Conservation (phyloP, 176 grass and related monocot species). For the Leersia perrieri region DNA sequence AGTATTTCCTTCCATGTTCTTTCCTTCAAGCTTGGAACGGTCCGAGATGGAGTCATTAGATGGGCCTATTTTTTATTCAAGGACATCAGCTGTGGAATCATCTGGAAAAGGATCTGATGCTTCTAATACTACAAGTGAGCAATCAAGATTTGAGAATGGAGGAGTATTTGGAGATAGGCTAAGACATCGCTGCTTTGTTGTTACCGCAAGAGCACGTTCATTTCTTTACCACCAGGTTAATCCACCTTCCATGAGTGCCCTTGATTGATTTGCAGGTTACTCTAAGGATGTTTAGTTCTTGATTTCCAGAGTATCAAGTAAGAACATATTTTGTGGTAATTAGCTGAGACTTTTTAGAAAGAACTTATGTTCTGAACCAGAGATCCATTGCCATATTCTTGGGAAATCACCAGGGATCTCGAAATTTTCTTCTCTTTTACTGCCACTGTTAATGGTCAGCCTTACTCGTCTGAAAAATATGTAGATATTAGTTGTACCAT, state of each 20-base stretch:
- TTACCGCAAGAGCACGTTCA: constrained; percentile 81
- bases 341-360: not conserved
- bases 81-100: constrained; percentile 39
- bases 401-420: not conserved
- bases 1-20: constrained; percentile 76
- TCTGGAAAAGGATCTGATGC: constrained; percentile 41
- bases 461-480: not conserved
- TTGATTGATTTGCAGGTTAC: constrained; percentile 3
- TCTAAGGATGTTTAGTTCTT: not conserved
- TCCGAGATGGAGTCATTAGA: constrained; percentile 59
- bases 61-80: constrained; percentile 56
- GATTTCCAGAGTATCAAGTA: not conserved
- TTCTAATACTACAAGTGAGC: constrained; percentile 31
- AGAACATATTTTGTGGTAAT: not conserved
- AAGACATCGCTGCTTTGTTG: constrained; percentile 78
- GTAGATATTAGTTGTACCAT: constrained; percentile 4
- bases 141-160: constrained; percentile 28
- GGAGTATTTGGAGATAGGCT: constrained; percentile 66
- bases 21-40: constrained; percentile 75
- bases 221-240: constrained; percentile 98
- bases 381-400: not conserved
- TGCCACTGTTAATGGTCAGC: not conserved
- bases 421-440: not conserved
- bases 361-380: not conserved
- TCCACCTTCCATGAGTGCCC: constrained; percentile 15